Base-by-base conservation (phyloP, 139 green algal genomes). In the Nannochloris sp. region DNA sequence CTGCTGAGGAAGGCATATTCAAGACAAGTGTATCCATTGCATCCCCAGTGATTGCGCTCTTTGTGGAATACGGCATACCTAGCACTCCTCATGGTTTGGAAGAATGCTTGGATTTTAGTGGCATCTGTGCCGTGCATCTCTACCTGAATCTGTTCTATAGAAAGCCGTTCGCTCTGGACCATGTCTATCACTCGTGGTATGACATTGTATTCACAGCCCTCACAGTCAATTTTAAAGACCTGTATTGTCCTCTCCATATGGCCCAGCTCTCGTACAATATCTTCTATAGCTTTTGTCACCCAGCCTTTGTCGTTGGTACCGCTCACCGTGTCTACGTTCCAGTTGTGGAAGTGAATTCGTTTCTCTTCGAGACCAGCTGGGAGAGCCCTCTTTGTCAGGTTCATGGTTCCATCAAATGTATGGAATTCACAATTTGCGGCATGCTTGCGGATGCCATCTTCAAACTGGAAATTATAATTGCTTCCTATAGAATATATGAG, bases 41-140 rank as follows among this genome's bases (percentile, higher is more conserved):
- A 63, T 63, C 57, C 57, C 57, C 57, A 63, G 40, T 63, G 57
- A 29, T 63, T 63, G 3, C 57, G 3, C 50, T 63, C 57, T 49
- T 63, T 63, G 23, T 63, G 57, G 49, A 63, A 63, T 4, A 51
- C 23, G 4, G n/a, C n/a, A 63, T n/a, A 63, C 3, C 5, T 2
- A 9, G 57, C 57, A 31, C 23, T 5, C 3, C 23, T 51, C 20
- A 30, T 10, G 5, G 3, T 28, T 30, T 58, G n/a, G 49, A 58
- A 58, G 3, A 58, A 30, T 9, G 3, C 3, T 58, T 58, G n/a
- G 5, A 58, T 58, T 8, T 5, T 6, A 31, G 49, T 4, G 30
- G 20, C n/a, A 58, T 58, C 49, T 33, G 5, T 5, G 49, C 49
- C 20, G 5, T 58, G 49, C n/a, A 58, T 28, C 9, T 58, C 49